These are phyloP conservation scores for Rhodocollybia butyracea DNA, from an alignment of 768 basidiomycete species.

Conservation along the genomic window DNA sequence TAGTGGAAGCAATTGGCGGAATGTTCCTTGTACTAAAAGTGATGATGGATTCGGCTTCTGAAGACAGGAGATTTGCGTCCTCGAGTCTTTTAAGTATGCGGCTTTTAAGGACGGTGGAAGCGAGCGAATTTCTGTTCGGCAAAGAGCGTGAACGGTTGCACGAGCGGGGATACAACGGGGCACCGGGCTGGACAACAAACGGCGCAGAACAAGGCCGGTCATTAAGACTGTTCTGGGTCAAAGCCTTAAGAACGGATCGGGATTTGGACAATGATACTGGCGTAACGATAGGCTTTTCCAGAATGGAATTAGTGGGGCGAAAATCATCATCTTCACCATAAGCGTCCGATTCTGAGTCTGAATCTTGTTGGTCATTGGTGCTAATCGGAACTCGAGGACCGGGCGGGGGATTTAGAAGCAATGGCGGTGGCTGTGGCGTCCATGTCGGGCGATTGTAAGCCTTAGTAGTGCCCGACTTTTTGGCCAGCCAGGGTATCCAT, in stretches of 20 bases:
- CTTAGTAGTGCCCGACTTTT: conserved; percentile 27
- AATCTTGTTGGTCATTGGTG: conserved; percentile 32
- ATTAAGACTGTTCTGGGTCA: conserved; percentile 46
- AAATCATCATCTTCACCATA: conserved; percentile 16
- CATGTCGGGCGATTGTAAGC: conserved; percentile 25
- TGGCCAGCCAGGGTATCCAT: conserved; percentile 57
- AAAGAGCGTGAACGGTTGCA: conserved; percentile 38
- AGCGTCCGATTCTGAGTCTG: conserved; percentile 33
- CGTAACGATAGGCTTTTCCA: conserved; percentile 16
- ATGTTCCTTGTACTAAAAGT: conserved; percentile 35
- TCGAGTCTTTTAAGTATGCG: conserved; percentile 47
- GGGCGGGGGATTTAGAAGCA: conserved; percentile 19
- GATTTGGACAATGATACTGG: conserved; percentile 27
- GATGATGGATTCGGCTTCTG: conserved; percentile 42
- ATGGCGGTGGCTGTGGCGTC: conserved; percentile 23
- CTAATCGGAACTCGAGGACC: conserved; percentile 13
- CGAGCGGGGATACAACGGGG: conserved; percentile 55
- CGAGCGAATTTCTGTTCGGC: conserved; percentile 35
- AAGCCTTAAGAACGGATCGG: conserved; percentile 34
- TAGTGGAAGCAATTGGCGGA: conserved; percentile 15
- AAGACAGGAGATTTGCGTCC: conserved; percentile 27
- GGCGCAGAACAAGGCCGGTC: conserved; percentile 44
- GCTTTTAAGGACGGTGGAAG: conserved; percentile 45
- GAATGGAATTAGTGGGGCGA: conserved; percentile 10
- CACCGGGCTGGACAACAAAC: conserved; percentile 35